Conservation (phyloP, 257 asterid genomes). For the Solanum sitiens region DNA sequence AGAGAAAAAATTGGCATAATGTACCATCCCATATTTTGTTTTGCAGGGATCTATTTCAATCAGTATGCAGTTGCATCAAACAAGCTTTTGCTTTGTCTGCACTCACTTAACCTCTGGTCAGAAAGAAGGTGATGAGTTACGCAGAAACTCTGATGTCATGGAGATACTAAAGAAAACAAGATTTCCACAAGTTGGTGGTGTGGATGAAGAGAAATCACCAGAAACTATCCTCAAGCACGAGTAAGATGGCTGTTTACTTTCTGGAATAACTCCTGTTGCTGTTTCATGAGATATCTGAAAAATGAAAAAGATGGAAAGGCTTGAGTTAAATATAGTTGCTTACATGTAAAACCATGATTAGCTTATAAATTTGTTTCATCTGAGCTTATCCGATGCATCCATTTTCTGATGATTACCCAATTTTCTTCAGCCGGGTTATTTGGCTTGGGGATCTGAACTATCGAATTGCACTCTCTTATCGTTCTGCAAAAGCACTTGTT, state of each 20-base stretch:
- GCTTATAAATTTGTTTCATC: neutral
- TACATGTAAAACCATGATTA: neutral
- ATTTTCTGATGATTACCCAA: neutral
- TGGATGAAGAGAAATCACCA: conserved; percentile 7
- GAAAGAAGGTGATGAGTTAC: conserved; percentile 19
- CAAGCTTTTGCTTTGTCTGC: conserved; percentile 24
- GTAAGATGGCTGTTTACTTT: conserved; percentile 1
- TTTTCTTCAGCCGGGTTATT: conserved; percentile 10
- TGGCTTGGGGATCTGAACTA: conserved; percentile 26
- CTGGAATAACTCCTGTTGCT: neutral
- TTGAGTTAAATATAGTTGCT: neutral
- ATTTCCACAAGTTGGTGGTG: conserved; percentile 7
- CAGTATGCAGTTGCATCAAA: conserved; percentile 18
- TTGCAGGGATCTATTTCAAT: conserved; percentile 26
- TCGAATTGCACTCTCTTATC: conserved; percentile 20
- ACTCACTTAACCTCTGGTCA: conserved; percentile 22
- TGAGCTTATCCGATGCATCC: neutral
- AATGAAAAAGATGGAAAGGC: neutral
- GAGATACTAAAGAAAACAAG: conserved; percentile 19
- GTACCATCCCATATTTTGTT: neutral
- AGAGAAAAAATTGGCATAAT: neutral
- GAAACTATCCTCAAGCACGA: conserved; percentile 15
- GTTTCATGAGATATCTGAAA: neutral
- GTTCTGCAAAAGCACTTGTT: conserved; percentile 17
- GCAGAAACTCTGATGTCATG: conserved; percentile 21